Base-by-base conservation (phyloP, 768 basidiomycete species). In the Candolleomyces eurysporus region DNA sequence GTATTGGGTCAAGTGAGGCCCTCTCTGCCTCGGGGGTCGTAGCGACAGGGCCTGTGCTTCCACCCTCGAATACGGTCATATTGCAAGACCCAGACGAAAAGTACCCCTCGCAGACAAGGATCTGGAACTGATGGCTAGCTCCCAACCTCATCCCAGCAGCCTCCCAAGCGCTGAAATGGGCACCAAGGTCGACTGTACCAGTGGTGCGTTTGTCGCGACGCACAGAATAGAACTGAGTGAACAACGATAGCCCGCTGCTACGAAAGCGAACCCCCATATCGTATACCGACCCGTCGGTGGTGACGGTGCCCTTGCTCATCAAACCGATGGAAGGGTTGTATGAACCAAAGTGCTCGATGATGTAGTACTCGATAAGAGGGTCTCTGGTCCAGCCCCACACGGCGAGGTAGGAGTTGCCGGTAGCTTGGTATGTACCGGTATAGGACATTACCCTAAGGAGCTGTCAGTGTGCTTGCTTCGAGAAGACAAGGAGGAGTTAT, bases 91-190 rank as follows among this genome's bases (percentile, higher is more conserved):
- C 78, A 48, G 72, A 77, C 69, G 76, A 77, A 63, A 72, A 63
- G 68, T 79, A 79, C 3, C 78, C 79, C 60, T 82, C 81, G 11
- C 79, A 79, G 31, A 80, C 79, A 59, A 82, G 67, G 60, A 82
- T 81, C 73, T 81, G 79, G 69, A 81, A 80, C 63, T 76, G 72
- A 71, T 73, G 72, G 43, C 71, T 66, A 32, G 65, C 17, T 17
- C 78, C 78, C 55, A 80, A 61, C n/a, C 63, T 64, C 73, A 80
- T 67, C 21, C 78, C 78, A 21, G 71, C 63, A 10, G 56, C 32
- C n/a, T 61, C 62, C 77, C 78, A 79, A 7, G 78, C 78, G 31
- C 72, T 72, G 68, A 79, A 78, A 68, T 79, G 78, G 71, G 72
- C 73, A 17, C 60, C 65, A 8, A 69, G 70, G 42, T 66, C 73